Percentiles rank a stretch among this genome's conserved stretches.
These are phyloP conservation scores for Solanum sejunctum DNA, from an alignment of 257 asterid genomes.

Conservation along the genomic window DNA sequence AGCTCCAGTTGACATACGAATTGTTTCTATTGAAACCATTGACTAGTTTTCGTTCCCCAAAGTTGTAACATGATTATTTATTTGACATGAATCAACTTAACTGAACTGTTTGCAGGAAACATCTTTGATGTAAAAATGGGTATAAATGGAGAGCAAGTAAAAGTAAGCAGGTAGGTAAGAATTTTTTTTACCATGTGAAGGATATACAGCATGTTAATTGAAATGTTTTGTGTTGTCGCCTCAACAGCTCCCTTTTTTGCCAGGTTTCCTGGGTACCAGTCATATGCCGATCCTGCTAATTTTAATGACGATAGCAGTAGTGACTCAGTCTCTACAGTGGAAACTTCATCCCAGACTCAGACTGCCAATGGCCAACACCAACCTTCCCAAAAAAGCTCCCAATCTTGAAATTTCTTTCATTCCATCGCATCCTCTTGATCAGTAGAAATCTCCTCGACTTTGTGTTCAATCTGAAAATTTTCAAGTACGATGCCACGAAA, in stretches of 20 bases:
- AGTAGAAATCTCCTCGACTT: not conserved
- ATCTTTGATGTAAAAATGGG: constrained; percentile 75
- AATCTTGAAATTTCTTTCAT: not conserved
- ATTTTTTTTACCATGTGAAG: not conserved
- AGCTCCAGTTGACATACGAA: not conserved
- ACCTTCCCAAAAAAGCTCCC: not conserved
- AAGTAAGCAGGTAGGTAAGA: constrained; percentile 56
- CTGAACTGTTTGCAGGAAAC: constrained; percentile 38
- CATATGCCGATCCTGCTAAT: constrained; percentile 8
- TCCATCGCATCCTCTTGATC: not conserved
- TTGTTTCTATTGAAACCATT: not conserved
- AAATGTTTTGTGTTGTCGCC: not conserved
- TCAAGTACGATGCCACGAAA: not conserved
- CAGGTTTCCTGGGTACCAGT: constrained; percentile 6
- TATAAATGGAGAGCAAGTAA: constrained; percentile 57
- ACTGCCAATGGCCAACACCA: not conserved
- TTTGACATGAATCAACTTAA: not conserved
- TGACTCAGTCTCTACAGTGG: not conserved
- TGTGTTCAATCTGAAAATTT: not conserved
- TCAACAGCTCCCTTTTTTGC: not conserved
- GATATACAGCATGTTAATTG: not conserved
- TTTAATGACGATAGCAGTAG: not conserved
- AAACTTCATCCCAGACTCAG: not conserved
- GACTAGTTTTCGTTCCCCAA: not conserved
- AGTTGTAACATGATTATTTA: not conserved